Base-by-base conservation (phyloP, 495 filamentous ascomycete species). In the Cetradonia linearis region DNA sequence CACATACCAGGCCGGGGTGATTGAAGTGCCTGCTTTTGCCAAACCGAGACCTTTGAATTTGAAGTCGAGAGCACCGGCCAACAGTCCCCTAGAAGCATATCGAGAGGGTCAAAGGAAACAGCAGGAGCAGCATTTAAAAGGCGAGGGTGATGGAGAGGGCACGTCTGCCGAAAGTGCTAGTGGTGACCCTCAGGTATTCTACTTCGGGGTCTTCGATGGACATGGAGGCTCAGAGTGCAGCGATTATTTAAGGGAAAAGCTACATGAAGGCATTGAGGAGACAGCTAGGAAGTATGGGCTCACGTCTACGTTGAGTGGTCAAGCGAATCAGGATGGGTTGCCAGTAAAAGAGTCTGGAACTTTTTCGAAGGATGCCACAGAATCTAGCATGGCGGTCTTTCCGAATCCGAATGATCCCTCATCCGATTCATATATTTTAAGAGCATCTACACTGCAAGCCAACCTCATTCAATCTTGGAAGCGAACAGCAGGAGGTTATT, bases 201-300 rank as follows among this genome's bases (percentile, higher is more conserved):
- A 97, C 70, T 98, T 95, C 73, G 89, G 81, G 3, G 84, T 97
- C 0, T 98, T 97, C 67, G 93, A 98, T 74, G 93, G 93, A 25
- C 93, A 98, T 76, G 93, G 93, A 25, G 93, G 93, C 20, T 80
- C 75, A 36, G 88, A 96, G 66, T 97, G 93, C 68, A 92, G 87
- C 68, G 81, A 82, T 20, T 97, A 94, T 63, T 72, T 96, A 55
- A 83, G 86, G 60, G 86, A 96, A 53, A 77, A 84, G 56, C 78
- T 98, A 61, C 93, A 97, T 70, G 81, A 83, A 20, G 95, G 95
- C 68, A 83, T 98, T 47, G 92, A 98, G 70, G 80, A 88, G 62
- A 80, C 87, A 0, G 86, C 86, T 1, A 73, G 76, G 59, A 74
- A 83, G 55, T 93, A 97, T 68, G 82, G 84, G 52, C 71, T 96